Base-by-base conservation (phyloP, 139 green algal genomes). In the Asterochloris sp. region DNA sequence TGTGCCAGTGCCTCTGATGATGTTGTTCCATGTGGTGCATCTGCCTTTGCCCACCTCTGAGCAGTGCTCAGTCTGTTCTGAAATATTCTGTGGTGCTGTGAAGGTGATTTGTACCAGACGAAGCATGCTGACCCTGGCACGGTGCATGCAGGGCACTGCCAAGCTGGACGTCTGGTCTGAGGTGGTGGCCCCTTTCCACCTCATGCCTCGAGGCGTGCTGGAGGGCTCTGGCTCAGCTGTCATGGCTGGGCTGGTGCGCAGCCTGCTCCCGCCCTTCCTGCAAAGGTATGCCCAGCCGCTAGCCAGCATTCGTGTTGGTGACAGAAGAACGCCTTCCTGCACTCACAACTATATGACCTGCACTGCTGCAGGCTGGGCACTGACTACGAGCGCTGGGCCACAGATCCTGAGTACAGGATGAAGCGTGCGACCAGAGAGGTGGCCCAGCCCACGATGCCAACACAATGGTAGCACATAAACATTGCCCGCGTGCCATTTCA, bases 231-330 rank as follows among this genome's bases (percentile, higher is more conserved):
- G 90, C 74, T 93, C 92, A 60, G 83, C 82, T 12, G 89, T 95
- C 73, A 79, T 95, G 67, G 47, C 27, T 0, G 84, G 83, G 0
- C 82, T 93, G 16, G 83, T 93, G 27, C 74, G 67, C 61, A 83
- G 78, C 4, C 88, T 95, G 69, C 85, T 95, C 63, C 91, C 91
- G 0, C 66, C 88, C 54, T 95, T 95, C 77, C 77, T 93, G 85
- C 76, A 84, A 17, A 84, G 73, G 80, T 84, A 12, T 26, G 66
- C 8, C 17, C 6, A 23, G 47, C 69, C 13, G 13, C 24, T 54
- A 71, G 4, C 12, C 11, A 19, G 13, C 76, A 80, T 0, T 63
- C 38, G 0, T 60, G 16, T 61, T 16, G 54, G 19, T 80, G 60
- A 11, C 54, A 21, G 47, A 28, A 62, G 26, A 12, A 29, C 62